Evolutionary conservation across 2,329 filamentous ascomycete genomes (phyloP), one percentile per base, ranked within the genome.

Genomic region (Fusarium siculi): DNA sequence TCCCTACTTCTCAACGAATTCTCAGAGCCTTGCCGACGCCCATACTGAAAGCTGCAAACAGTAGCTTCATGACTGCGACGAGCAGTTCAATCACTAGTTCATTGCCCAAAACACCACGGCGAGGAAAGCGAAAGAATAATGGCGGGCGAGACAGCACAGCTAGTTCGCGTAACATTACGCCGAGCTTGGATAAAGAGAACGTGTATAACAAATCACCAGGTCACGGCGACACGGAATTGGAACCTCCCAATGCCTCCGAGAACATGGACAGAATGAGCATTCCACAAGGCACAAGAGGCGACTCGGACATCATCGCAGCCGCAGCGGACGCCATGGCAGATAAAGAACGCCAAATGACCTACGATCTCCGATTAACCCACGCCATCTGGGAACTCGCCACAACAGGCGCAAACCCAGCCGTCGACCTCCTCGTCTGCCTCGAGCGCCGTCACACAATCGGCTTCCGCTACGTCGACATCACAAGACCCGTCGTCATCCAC

Each of bases 381-480:
- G 92, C 93, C 16, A 98, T 98, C 74, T 99, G 96, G 96, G 93
- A 96, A 67, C 87, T 97, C 23, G 95, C 96, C 3, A 98, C 96
- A 0, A 92, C 92, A 2, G 93, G 95, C 55, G 95, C 95, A 4
- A 98, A 99, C 79, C 96, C 96, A 1, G 96, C 96, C 2, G 94
- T 97, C 1, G 96, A 99, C 81, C 85, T 99, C 23, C 86, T 99
- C 2, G 93, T 98, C 10, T 99, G 96, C 79, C 87, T 99, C 4
- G 96, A 99, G 82, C 91, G 96, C 28, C 90, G 93, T 34, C 94
- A 97, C 77, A 91, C 93, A 0, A 97, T 99, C 76, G 96, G 96
- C 0, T 99, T 99, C 84, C 91, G 95, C 55, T 99, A 99, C 79
- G 96, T 97, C 23, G 96, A 99, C 80, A 97, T 99, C 74, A 97